A percentile compares a stretch with the other conserved stretches of the same genome.
These are phyloP conservation scores for Sisymbrium irio DNA, from an alignment of 345 rosid genomes.

Conservation along the genomic window DNA sequence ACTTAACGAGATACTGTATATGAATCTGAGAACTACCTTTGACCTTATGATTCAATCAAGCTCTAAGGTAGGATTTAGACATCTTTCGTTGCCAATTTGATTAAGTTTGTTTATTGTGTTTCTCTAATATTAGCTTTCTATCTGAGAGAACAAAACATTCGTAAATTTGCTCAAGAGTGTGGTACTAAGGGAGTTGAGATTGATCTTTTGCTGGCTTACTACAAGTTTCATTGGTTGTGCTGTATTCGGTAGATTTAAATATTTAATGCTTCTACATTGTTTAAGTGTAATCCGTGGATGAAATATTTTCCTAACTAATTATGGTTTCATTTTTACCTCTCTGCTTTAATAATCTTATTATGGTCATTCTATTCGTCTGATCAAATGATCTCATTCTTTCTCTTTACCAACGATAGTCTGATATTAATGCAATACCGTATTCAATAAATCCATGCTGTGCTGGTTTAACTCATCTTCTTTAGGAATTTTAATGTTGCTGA, in stretches of 20 bases:
- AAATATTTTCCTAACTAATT: no score
- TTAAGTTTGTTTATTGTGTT: no score
- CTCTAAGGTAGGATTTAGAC: constrained; percentile 39
- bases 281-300: not conserved
- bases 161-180: not conserved
- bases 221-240: not conserved
- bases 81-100: not conserved
- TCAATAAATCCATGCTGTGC: constrained; percentile 17
- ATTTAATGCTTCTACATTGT: not conserved
- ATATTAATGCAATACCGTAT: not conserved
- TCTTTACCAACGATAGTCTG: constrained; percentile 14
- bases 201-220: not conserved
- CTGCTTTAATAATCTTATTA: no score
- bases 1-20: not conserved
- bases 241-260: not conserved
- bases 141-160: not conserved
- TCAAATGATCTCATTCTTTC: not conserved
- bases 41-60: not conserved
- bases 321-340: no score
- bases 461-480: constrained; percentile 33
- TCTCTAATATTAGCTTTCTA: no score
- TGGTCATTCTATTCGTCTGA: not conserved
- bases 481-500: constrained; percentile 90
- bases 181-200: not conserved
- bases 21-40: not conserved